Conservation (phyloP, 257 asterid species). For the Paraleonurus japonicus region DNA sequence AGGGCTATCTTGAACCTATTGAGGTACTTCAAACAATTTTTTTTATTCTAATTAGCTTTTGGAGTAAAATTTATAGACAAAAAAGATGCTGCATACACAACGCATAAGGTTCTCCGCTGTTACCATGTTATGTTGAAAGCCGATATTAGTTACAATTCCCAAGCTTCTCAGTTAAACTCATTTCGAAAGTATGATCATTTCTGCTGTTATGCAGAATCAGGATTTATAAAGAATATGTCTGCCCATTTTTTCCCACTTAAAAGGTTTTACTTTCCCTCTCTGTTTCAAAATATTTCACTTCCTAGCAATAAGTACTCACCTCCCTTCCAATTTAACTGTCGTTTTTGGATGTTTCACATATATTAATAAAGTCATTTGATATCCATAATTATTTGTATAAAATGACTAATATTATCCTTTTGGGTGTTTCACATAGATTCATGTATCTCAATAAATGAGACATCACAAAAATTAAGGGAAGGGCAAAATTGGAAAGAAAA, state of each 20-base stretch:
- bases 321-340: too few species aligned
- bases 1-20: slow-evolving; percentile 81
- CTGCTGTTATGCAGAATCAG: not conserved
- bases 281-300: not conserved
- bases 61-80: not conserved
- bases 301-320: not conserved
- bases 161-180: not conserved
- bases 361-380: too few species aligned
- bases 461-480: too few species aligned
- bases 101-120: not conserved
- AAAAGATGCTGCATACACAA: not conserved
- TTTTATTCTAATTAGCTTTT: not conserved
- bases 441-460: too few species aligned
- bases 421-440: too few species aligned
- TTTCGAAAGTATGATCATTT: not conserved
- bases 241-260: not conserved
- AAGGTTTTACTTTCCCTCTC: not conserved
- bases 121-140: not conserved
- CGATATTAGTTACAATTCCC: not conserved
- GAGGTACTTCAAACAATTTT: slow-evolving; percentile 66
- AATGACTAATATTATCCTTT: too few species aligned
- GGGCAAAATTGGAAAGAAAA: too few species aligned
- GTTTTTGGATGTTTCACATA: too few species aligned
- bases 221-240: not conserved
- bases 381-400: too few species aligned